A percentile compares a stretch with the other conserved stretches of the same genome.
These are phyloP conservation scores for Candida parachauliodes DNA, from an alignment of 805 yeast genomes.

Conservation along the genomic window DNA sequence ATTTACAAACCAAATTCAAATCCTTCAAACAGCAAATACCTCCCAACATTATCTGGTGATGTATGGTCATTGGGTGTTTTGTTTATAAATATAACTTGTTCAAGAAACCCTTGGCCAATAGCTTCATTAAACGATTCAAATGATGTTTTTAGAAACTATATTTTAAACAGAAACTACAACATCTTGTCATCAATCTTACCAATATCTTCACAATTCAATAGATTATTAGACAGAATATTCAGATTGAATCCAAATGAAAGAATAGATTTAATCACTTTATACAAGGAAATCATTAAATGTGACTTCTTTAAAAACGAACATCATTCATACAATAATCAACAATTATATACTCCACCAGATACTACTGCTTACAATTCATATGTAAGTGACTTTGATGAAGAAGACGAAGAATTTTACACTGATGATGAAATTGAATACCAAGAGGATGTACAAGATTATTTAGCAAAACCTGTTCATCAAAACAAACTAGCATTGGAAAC, in stretches of 20 bases:
- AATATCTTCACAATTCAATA: constrained; percentile 58
- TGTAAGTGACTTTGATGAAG: constrained; percentile 9
- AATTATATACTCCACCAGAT: constrained; percentile 12
- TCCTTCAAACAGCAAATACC: constrained; percentile 29
- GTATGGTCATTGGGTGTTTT: constrained; percentile 82
- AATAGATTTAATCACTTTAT: constrained; percentile 36
- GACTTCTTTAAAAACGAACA: constrained; percentile 28
- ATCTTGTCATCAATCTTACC: constrained; percentile 69
- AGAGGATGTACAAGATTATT: neutral
- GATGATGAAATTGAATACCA: constrained; percentile 7
- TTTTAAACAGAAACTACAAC: constrained; percentile 47
- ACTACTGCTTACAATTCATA: constrained; percentile 11
- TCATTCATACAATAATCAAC: constrained; percentile 6
- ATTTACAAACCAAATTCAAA: constrained; percentile 10
- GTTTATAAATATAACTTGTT: constrained; percentile 73
- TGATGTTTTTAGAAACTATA: constrained; percentile 59
- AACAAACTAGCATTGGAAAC: constrained; percentile 7
- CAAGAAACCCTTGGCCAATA: constrained; percentile 87
- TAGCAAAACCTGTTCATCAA: constrained; percentile 1
- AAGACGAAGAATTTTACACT: constrained; percentile 7
- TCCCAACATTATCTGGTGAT: constrained; percentile 76
- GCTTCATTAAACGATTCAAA: constrained; percentile 59
- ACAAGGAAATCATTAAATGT: constrained; percentile 31
- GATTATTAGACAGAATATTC: constrained; percentile 45
- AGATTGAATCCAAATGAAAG: constrained; percentile 48